phyloP scores from a whole-genome alignment of 108 stramenopile genomes.

The Mediolabrus comicus region DNA sequence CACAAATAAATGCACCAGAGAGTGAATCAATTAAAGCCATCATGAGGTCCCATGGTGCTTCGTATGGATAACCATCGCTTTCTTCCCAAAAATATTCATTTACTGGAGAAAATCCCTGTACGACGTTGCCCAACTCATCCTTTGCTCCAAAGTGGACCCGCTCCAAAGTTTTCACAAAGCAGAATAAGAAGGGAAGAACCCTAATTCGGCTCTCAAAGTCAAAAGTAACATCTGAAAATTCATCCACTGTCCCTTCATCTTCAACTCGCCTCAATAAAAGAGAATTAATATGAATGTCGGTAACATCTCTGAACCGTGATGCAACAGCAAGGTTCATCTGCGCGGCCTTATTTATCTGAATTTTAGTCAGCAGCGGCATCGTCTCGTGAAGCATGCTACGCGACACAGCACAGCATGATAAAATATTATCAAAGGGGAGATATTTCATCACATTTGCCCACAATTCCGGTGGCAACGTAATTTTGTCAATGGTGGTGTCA shows the following conservation, averaged over 20 bases:
- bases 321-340: background rate
- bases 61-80: background rate
- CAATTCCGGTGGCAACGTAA: background rate
- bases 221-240: background rate
- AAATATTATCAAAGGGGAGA: background rate
- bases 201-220: background rate
- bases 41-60: background rate
- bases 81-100: background rate
- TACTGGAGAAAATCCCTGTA: background rate
- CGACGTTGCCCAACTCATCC: background rate
- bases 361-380: background rate
- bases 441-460: background rate
- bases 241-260: background rate
- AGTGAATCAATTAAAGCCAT: background rate
- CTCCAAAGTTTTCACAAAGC: background rate
- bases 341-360: background rate
- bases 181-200: background rate
- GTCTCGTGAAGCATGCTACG: background rate
- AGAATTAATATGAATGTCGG: slow-evolving; percentile 3
- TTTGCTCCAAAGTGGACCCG: slow-evolving; percentile 1
- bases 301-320: slow-evolving; percentile 2
- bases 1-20: background rate
- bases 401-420: background rate
- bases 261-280: background rate
- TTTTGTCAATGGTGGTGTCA: background rate